Evolutionary conservation across 1,284 basidiomycete genomes (phyloP).

Genomic region (Rhodotorula mucilaginosa): DNA sequence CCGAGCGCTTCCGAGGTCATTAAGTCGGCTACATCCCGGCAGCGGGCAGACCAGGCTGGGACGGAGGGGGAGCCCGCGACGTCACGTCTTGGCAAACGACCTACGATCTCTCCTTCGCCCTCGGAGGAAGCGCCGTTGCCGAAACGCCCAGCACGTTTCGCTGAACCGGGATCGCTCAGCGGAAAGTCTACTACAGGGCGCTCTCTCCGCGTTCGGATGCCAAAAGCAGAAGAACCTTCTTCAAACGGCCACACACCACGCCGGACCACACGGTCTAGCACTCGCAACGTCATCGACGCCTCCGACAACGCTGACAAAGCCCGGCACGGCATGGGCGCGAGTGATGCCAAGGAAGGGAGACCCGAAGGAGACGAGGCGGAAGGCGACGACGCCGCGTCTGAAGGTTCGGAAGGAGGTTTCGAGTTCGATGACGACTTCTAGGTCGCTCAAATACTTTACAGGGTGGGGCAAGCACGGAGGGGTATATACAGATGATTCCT

Average conservation of each 20-base stretch:
- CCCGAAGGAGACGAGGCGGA: not conserved
- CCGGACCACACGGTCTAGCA: too few species aligned
- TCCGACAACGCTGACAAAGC: not conserved
- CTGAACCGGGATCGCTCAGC: not conserved
- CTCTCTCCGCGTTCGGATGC: not conserved
- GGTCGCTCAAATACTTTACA: too few species aligned
- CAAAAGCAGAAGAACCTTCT: not conserved
- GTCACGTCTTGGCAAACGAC: not conserved
- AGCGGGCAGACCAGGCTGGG: too few species aligned
- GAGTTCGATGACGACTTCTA: constrained; percentile 30
- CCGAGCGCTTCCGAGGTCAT: too few species aligned
- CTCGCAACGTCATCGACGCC: too few species aligned
- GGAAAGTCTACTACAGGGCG: not conserved
- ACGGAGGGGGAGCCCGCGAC: too few species aligned
- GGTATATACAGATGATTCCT: not conserved
- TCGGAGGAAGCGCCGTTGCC: constrained; percentile 2
- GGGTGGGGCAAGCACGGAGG: not conserved
- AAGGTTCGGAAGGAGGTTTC: constrained; percentile 18
- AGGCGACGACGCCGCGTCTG: not conserved
- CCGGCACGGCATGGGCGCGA: not conserved
- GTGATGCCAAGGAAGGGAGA: not conserved
- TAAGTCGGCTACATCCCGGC: too few species aligned
- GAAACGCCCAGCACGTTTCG: not conserved
- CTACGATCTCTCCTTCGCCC: not conserved
- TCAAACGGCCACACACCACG: too few species aligned